phyloP scores from a whole-genome alignment of 768 basidiomycete species.

The Lactarius sp. region DNA sequence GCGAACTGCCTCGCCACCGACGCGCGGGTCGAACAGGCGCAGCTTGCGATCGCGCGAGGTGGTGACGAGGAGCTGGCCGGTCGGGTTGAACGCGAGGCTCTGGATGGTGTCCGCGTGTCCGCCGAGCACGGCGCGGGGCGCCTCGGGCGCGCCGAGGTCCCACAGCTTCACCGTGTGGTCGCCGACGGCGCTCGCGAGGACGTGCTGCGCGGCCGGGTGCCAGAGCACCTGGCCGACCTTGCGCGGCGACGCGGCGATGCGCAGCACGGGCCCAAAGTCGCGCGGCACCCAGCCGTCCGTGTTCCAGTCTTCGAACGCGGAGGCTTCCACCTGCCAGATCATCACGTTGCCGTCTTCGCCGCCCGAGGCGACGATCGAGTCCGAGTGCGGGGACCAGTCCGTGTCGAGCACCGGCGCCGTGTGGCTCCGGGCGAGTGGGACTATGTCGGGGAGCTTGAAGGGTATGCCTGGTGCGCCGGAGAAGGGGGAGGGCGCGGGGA shows the following conservation, averaged over 20 bases:
- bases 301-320: constrained; percentile 79
- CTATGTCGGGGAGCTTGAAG: constrained; percentile 82
- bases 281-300: constrained; percentile 73
- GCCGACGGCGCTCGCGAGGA: constrained; percentile 77
- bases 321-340: constrained; percentile 78
- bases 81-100: constrained; percentile 72
- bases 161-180: constrained; percentile 89
- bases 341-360: constrained; percentile 93
- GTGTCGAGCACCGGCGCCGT: constrained; percentile 88
- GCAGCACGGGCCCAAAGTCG: constrained; percentile 82
- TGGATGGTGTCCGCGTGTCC: constrained; percentile 91
- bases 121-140: constrained; percentile 51
- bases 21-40: constrained; percentile 85
- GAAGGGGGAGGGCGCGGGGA: constrained; percentile 79
- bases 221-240: constrained; percentile 94
- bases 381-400: constrained; percentile 94
- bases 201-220: constrained; percentile 85
- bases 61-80: constrained; percentile 78
- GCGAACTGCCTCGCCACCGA: constrained; percentile 76
- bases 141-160: constrained; percentile 77
- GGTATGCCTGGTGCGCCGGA: constrained; percentile 50
- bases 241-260: constrained; percentile 72
- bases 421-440: constrained; percentile 87
- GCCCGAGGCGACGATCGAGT: constrained; percentile 82
- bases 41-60: constrained; percentile 93